Base-by-base conservation (phyloP, 2,329 filamentous ascomycete genomes). In the Chrysoporthe puriensis region DNA sequence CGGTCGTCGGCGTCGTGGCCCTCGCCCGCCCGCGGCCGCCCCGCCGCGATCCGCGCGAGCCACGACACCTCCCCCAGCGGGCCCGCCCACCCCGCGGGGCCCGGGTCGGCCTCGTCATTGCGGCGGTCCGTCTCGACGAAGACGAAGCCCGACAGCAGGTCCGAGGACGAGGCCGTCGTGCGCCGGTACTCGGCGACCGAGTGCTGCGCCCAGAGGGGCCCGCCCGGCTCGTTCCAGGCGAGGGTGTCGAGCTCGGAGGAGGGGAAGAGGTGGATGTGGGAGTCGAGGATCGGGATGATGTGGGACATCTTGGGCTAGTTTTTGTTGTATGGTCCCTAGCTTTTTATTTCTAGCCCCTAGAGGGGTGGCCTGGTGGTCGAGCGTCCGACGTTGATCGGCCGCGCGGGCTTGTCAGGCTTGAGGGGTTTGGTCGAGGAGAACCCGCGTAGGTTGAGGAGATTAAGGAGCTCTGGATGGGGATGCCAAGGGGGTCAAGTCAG, bases 241-340 rank as follows among this genome's bases (percentile, higher is more conserved):
- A 96, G 86, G 50, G 86, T 85, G 65, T 84, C 76, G 63, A 91
- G 76, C 73, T 95, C 91, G 64, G 86, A 85, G 58, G 82, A 79
- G 57, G 93, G 91, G 83, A 89, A 97, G 75, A 97, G 88, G 81
- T 97, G 94, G 79, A 97, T 91, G 83, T 97, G 95, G 50, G 93
- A 91, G 82, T 97, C 94, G 78, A 97, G 88, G 75, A 97, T 90
- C 74, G 84, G 87, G 77, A 85, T 80, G 73, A 26, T 48, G 66
- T 54, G 65, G 66, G 68, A 63, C 68, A 69, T 69, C 3, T 40
- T 67, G 56, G 43, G 32, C 26, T 26, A 26, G 26, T 26, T 26
- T 26, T 26, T 26, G 26, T 26, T 26, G 26, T 26, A 26, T 18
- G 14, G 54, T 57, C 9, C 2, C 11, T 16, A 14, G 52, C 7